A percentile compares a stretch with the other conserved stretches of the same genome.
Evolutionary conservation across 2,329 filamentous ascomycete species (phyloP).

Genomic region (Knufia petricola): DNA sequence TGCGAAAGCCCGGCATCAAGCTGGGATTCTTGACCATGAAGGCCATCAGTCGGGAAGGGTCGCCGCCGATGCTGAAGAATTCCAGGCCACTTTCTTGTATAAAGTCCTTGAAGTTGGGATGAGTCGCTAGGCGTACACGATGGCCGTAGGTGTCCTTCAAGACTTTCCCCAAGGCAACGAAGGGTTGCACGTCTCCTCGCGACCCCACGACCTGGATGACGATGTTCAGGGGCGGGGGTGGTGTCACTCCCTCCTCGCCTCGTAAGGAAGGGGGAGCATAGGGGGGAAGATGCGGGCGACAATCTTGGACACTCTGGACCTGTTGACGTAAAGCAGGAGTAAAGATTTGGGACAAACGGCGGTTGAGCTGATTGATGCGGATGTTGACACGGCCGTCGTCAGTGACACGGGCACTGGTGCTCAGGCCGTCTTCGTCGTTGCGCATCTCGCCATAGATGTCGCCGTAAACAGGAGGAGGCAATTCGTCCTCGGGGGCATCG

Average conservation of each 20-base stretch:
- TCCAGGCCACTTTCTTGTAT: constrained; percentile 45
- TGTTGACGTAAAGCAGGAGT: constrained; percentile 51
- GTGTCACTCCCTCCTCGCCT: constrained; percentile 39
- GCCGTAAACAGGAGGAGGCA: constrained; percentile 17
- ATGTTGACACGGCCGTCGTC: constrained; percentile 71
- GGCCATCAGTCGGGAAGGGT: constrained; percentile 44
- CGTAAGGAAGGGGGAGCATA: constrained; percentile 58
- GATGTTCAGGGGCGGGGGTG: constrained; percentile 34
- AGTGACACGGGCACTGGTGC: constrained; percentile 53
- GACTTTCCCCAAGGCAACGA: constrained; percentile 46
- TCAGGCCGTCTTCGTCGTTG: constrained; percentile 53
- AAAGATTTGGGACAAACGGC: constrained; percentile 56
- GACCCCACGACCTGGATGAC: constrained; percentile 48
- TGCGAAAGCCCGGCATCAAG: constrained; percentile 31
- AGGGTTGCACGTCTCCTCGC: constrained; percentile 50
- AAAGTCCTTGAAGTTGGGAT: constrained; percentile 45
- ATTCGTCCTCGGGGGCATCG: constrained; percentile 12
- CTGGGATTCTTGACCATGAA: constrained; percentile 44
- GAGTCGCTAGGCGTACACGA: constrained; percentile 49
- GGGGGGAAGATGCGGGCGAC: constrained; percentile 11
- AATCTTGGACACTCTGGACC: constrained; percentile 27
- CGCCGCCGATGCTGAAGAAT: constrained; percentile 50
- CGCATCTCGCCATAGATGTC: constrained; percentile 49
- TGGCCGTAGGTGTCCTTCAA: constrained; percentile 41
- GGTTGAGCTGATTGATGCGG: constrained; percentile 61